Evolutionary conservation across 371 early-diverging fungal species (phyloP), one percentile per base, ranked within the genome.

Genomic region (Fennellomyces sp.): DNA sequence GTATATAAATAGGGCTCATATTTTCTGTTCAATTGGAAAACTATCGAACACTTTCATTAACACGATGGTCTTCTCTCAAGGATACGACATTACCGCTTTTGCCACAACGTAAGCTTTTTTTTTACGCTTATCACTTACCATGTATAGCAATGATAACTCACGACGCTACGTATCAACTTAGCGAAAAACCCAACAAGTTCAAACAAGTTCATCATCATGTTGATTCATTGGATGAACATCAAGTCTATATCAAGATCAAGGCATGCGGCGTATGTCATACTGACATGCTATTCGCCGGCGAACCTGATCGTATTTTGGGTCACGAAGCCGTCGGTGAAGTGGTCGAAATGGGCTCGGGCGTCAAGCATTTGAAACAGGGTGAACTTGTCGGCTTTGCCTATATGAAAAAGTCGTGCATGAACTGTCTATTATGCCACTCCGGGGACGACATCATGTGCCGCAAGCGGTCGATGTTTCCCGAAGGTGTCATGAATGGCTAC

Each of bases 191-290:
- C 15, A 60, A 63, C 4, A 42, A 62, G 29, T 70, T 73, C 41
- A 50, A 61, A 10, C 49, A 66, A 41, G 50, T 54, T 5, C 53
- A 55, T 2, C 42, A 66, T 12, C 63, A 69, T 3, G 60, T 48
- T 5, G 62, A 62, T 29, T 28, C 58, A 0, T 42, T 68, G 3
- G 54, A 52, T 5, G 56, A 52, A 15, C 49, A 58, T 38, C 69
- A 66, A 45, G 71, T 79, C 1, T 63, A 69, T 0, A 60, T 84
- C 48, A 73, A 83, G 36, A 73, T 84, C 31, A 48, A 68, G 50
- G 77, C 82, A 26, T 84, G 82, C 50, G 79, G 84, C 41, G 76
- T 86, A 8, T 86, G 87, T 60, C 77, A 71, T 57, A 81, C 82
- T 10, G 85, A 83, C 31, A 64, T 66, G 45, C 49, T 64, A 21